These are phyloP conservation scores for Neotropicomus parvogracilis DNA, from an alignment of 1,284 basidiomycete species.

Conservation along the genomic window DNA sequence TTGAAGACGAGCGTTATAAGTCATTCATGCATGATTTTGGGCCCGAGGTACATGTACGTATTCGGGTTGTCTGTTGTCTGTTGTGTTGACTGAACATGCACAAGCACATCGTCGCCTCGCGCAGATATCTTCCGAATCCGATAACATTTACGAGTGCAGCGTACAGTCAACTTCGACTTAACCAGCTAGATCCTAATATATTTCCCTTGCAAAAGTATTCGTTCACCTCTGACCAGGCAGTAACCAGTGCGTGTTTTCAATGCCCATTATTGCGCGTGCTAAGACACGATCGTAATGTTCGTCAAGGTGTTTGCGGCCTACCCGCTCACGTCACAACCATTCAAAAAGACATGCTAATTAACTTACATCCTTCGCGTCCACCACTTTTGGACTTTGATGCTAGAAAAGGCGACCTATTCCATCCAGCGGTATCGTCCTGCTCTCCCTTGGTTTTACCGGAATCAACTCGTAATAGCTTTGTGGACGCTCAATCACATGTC, in stretches of 20 bases:
- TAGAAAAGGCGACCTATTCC: constrained; percentile 46
- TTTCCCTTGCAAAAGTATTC: constrained; percentile 70
- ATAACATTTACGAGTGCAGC: constrained; percentile 76
- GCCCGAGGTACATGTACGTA: constrained; percentile 52
- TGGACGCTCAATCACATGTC: constrained; percentile 31
- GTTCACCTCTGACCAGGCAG: constrained; percentile 36
- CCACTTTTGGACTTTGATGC: constrained; percentile 37
- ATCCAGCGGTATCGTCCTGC: constrained; percentile 36
- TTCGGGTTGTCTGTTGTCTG: not conserved
- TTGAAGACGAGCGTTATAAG: constrained; percentile 67
- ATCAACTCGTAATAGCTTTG: constrained; percentile 36
- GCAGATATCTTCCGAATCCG: constrained; percentile 57
- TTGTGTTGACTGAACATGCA: not conserved
- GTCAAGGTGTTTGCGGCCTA: constrained; percentile 45
- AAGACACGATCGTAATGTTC: not conserved
- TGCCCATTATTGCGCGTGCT: not conserved
- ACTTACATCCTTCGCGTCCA: constrained; percentile 46
- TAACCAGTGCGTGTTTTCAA: constrained; percentile 41
- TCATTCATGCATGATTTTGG: constrained; percentile 69
- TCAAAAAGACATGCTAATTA: constrained; percentile 30
- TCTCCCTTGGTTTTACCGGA: constrained; percentile 36
- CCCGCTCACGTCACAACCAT: constrained; percentile 46
- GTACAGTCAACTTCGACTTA: constrained; percentile 69
- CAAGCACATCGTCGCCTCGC: constrained; percentile 69
- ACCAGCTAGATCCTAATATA: constrained; percentile 67